Conservation (phyloP, 2,329 filamentous ascomycete species). For the Fusarium sarcochroum region DNA sequence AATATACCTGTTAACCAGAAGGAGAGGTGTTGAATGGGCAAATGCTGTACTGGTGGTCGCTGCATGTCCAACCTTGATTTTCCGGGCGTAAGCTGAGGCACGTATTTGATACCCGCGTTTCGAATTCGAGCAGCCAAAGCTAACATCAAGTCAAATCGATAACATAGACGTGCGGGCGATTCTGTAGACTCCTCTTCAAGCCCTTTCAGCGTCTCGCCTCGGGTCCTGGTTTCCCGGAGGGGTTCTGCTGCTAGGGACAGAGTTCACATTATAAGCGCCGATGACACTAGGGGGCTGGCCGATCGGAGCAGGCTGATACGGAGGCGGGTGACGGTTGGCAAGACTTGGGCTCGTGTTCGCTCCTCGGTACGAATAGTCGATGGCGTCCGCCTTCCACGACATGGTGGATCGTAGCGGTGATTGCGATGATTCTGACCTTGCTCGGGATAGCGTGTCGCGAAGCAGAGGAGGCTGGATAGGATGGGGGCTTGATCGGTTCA, state of each 20-base stretch:
- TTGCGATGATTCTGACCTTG: conserved; percentile 70
- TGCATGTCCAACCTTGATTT: background rate
- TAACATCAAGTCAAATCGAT: background rate
- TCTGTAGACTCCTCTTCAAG: background rate
- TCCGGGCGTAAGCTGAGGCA: background rate
- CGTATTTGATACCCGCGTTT: background rate
- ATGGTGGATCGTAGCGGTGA: conserved; percentile 72
- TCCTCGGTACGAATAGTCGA: conserved; percentile 69
- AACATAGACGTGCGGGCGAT: background rate
- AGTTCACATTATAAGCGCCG: conserved; percentile 18
- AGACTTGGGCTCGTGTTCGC: conserved; percentile 62
- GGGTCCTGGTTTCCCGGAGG: conserved; percentile 16
- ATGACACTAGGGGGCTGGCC: conserved; percentile 39
- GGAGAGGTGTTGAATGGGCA: background rate
- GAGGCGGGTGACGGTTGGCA: conserved; percentile 61
- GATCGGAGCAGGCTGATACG: conserved; percentile 67
- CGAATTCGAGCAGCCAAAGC: background rate
- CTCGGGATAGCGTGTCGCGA: conserved; percentile 69
- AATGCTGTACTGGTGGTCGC: background rate
- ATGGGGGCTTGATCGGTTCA: conserved; percentile 62
- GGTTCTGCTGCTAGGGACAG: conserved; percentile 14
- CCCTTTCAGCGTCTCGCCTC: conserved; percentile 9
- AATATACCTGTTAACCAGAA: background rate
- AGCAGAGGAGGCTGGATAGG: conserved; percentile 71
- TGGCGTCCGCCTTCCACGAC: conserved; percentile 73